Percentiles rank a stretch among this genome's conserved stretches.
Conservation (phyloP, 805 yeast genomes). For the Metschnikowia proteae region DNA sequence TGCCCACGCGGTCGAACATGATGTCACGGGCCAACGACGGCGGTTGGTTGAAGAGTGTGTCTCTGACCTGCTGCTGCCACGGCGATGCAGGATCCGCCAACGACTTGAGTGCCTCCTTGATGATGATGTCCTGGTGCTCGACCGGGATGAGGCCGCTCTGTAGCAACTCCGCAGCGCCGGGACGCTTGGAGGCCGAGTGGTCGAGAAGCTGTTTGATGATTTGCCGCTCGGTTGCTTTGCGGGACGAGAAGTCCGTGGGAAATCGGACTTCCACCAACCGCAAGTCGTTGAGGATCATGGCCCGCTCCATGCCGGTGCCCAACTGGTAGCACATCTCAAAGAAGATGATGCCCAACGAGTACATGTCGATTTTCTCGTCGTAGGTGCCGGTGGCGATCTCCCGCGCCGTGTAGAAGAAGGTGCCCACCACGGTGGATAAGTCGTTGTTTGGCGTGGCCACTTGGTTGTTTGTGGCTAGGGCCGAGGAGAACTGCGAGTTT, state of each 20-base stretch:
- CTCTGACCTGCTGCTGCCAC: slow-evolving; percentile 90
- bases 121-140: slow-evolving; percentile 83
- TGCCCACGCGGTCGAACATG: slow-evolving; percentile 59
- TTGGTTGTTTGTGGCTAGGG: slow-evolving; percentile 37
- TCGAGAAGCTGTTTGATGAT: slow-evolving; percentile 66
- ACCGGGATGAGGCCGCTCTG: slow-evolving; percentile 84
- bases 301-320: slow-evolving; percentile 93
- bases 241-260: slow-evolving; percentile 63
- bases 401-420: slow-evolving; percentile 86
- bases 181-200: slow-evolving; percentile 76
- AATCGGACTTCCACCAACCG: slow-evolving; percentile 59
- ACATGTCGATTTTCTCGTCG: slow-evolving; percentile 93
- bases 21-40: slow-evolving; percentile 81
- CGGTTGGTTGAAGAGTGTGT: slow-evolving; percentile 80
- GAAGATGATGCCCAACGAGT: slow-evolving; percentile 89
- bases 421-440: slow-evolving; percentile 89
- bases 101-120: slow-evolving; percentile 82
- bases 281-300: slow-evolving; percentile 60
- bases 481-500: slow-evolving; percentile 57
- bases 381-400: slow-evolving; percentile 82
- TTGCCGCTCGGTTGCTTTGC: slow-evolving; percentile 55
- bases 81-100: slow-evolving; percentile 88
- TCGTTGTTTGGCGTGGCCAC: slow-evolving; percentile 53
- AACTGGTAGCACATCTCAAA: slow-evolving; percentile 90
- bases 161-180: slow-evolving; percentile 71